Evolutionary conservation across 306 rosid species (phyloP), one percentile per base, ranked within the genome.

Genomic region (Malus fusca): DNA sequence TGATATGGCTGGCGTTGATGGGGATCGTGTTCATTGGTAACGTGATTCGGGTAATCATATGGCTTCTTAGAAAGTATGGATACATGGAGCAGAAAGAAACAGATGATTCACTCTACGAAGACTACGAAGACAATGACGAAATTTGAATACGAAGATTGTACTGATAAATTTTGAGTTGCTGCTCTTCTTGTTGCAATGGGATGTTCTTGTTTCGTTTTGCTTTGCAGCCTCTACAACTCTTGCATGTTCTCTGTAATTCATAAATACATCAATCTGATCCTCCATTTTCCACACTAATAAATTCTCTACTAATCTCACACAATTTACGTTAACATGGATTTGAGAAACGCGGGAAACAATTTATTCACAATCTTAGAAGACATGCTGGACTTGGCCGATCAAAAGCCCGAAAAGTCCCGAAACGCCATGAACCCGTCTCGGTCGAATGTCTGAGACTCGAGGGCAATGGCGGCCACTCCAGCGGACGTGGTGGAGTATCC

Each of bases 391-490:
- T 2, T 78, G 21, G 21, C 85, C 0, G 93, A 83, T 1, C 90
- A 81, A 33, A 17, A 67, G 17, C 61, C 69, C 19, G 87, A 82
- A 5, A 89, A 86, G 84, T 78, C 86, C 10, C 1, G 62, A 15
- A 26, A 26, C 37, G 0, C 5, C 66, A 78, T 82, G 68, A 84
- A 81, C 10, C 93, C 92, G 0, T 69, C 88, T 1, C 43, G 81
- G 11, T 69, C 82, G 2, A 85, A 87, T 35, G 88, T 90, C 0
- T 86, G 89, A 0, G 96, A 90, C 6, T 90, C 93, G 0, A 90
- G 81, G 69, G 97, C 93, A 11, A 90, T 92, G 96, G 97, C 96
- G 0, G 80, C 93, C 4, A 92, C 97, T 0, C 90, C 96, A 0
- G 91, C 89, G 0, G 97, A 92, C 66, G 85, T 91, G 51, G 87